Percentiles rank a stretch among this genome's conserved stretches.
These are phyloP conservation scores for Myotisia sp. DNA, from an alignment of 2,329 filamentous ascomycete species.

Conservation along the genomic window DNA sequence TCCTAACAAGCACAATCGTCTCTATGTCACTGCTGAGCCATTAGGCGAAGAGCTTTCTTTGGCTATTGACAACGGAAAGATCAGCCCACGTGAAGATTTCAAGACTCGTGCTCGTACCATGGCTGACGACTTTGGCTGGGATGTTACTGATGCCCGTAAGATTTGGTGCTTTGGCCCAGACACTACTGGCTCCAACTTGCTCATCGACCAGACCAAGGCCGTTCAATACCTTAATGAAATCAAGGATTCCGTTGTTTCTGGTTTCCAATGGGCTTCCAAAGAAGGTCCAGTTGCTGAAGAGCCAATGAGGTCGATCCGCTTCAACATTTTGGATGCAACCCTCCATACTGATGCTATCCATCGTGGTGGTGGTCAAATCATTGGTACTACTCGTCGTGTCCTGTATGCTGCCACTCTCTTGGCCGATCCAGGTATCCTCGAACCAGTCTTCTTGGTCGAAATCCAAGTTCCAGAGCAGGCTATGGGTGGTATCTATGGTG, in stretches of 20 bases:
- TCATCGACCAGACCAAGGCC: conserved; percentile 99
- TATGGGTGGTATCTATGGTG: conserved; percentile 99
- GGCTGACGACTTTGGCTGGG: conserved; percentile 95
- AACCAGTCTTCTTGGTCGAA: conserved; percentile 98
- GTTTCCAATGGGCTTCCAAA: conserved; percentile 99
- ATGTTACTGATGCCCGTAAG: conserved; percentile 99
- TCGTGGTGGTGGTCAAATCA: conserved; percentile 98
- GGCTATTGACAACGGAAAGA: conserved; percentile 84
- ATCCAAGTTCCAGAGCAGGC: conserved; percentile 97
- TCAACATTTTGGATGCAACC: conserved; percentile 99
- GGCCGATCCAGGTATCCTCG: conserved; percentile 77
- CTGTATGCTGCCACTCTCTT: conserved; percentile 86
- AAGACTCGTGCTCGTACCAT: conserved; percentile 93
- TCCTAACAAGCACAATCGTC: conserved; percentile 99
- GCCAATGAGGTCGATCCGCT: conserved; percentile 92
- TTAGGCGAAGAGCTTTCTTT: conserved; percentile 80
- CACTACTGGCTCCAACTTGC: conserved; percentile 92
- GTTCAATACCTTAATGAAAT: conserved; percentile 99
- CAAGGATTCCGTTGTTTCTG: conserved; percentile 98
- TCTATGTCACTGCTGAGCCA: conserved; percentile 88
- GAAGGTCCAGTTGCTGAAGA: conserved; percentile 97
- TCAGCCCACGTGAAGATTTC: conserved; percentile 93
- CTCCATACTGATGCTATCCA: conserved; percentile 99
- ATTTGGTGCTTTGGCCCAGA: conserved; percentile 99
- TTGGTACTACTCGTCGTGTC: conserved; percentile 94